Evolutionary conservation across 345 rosid genomes (phyloP), one percentile per base, ranked within the genome.

Genomic region (thale cress (Arabidopsis thaliana)): DNA sequence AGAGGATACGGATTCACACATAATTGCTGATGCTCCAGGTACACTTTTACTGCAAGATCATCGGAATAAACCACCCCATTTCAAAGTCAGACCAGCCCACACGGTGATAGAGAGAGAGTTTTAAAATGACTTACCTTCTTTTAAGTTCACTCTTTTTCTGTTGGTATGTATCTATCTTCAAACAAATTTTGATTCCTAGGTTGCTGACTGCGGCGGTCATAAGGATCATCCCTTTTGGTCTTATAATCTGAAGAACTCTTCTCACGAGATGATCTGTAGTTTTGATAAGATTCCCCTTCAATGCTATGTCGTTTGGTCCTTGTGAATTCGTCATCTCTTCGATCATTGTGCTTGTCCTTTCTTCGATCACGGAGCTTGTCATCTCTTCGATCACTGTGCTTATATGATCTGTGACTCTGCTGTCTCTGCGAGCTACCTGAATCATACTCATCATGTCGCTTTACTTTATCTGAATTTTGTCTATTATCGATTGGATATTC

Each of bases 141-240:
- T 73, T 82, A 72, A 63, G 59, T 82, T 78, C 77, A 82, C 30
- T 78, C 61, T 28, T 81, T 87, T 78, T 77, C 84, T 51, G 53
- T 79, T 62, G 97, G 99, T 82, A 86, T 79, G 77, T 95, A 90
- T 81, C 99, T 81, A 84, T 92, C 97, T 53, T 83, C 90, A 84
- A 90, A 90, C 63, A 75, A 75, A 77, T 77, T 73, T 42, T 81
- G 76, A 16, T 42, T 71, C 53, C 13, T 16, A 46, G 73, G 24
- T 44, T 77, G 73, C 50, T 82, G 71, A 66, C 55, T 65, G 57
- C 41, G 75, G 52, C 80, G 70, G 13, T 68, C 81, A 67, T 57
- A 73, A 5, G 41, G 51, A 53, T 22, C 69, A 53, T 65, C 72
- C 68, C 72, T 80, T 62, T 8, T 69, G 65, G 33, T 53, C 44